Percentiles rank a stretch among this genome's conserved stretches.
These are phyloP conservation scores for Ceratocystis colombiana DNA, from an alignment of 2,329 filamentous ascomycete species.

Conservation along the genomic window DNA sequence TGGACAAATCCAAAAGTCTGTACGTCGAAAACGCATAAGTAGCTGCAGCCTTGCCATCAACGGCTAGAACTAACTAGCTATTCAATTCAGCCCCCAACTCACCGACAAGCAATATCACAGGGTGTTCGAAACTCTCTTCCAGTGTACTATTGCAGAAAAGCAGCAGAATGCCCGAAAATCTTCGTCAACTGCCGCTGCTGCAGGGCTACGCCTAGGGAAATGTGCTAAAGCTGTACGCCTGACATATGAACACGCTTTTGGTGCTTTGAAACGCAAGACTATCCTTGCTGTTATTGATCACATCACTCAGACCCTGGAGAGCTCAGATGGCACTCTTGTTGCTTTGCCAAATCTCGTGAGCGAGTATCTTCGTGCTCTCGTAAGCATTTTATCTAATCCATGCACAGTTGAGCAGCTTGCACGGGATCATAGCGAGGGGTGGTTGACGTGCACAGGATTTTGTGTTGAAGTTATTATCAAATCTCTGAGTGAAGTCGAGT, in stretches of 20 bases:
- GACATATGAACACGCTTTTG: conserved; percentile 58
- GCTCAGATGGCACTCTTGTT: conserved; percentile 51
- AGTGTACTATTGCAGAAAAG: conserved; percentile 57
- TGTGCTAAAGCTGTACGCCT: conserved; percentile 63
- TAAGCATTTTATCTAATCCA: conserved; percentile 57
- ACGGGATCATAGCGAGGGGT: conserved; percentile 46
- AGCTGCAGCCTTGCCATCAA: background rate
- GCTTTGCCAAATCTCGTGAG: conserved; percentile 51
- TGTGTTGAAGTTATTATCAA: conserved; percentile 53
- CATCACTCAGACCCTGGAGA: conserved; percentile 63
- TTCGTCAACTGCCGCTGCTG: conserved; percentile 41
- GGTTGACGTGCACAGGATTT: conserved; percentile 61
- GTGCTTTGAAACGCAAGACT: conserved; percentile 63
- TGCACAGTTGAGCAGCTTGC: conserved; percentile 73
- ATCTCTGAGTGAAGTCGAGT: conserved; percentile 37
- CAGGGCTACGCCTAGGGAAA: conserved; percentile 50
- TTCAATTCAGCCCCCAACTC: conserved; percentile 35
- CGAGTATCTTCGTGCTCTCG: conserved; percentile 70
- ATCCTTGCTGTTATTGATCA: conserved; percentile 71
- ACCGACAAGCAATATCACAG: conserved; percentile 70
- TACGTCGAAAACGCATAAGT: conserved; percentile 27
- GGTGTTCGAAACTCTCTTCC: conserved; percentile 73
- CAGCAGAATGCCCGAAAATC: conserved; percentile 48
- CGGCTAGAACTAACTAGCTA: background rate
- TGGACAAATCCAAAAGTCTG: conserved; percentile 35